A percentile compares a stretch with the other conserved stretches of the same genome.
Conservation (phyloP, 164 flowering plant genomes). For the Vitis labrusca region DNA sequence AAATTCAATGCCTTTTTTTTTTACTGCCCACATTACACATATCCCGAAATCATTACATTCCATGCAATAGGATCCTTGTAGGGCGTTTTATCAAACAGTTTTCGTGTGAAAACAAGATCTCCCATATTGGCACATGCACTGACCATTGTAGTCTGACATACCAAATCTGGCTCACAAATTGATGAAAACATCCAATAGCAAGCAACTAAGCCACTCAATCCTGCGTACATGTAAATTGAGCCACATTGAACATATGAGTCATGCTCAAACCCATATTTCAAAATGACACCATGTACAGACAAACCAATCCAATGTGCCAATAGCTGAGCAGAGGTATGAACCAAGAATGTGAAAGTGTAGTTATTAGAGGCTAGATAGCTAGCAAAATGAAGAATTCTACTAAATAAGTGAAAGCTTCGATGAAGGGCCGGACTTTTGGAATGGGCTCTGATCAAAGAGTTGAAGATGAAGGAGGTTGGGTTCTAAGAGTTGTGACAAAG, state of each 20-base stretch:
- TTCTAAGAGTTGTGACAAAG: conserved; percentile 2
- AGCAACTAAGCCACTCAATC: conserved; percentile 30
- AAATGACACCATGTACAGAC: too few relatives aligned
- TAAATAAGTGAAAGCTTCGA: conserved; percentile 33
- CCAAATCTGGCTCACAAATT: conserved; percentile 42
- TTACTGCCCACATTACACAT: conserved; percentile 40
- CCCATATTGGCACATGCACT: conserved; percentile 45
- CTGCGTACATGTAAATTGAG: too few relatives aligned
- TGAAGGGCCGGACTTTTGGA: conserved; percentile 42
- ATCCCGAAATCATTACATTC: conserved; percentile 55
- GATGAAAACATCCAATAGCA: conserved; percentile 24
- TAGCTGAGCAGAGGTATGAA: conserved; percentile 44
- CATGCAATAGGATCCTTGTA: too few relatives aligned
- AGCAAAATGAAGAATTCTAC: conserved; percentile 24
- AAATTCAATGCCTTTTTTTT: conserved; percentile 39
- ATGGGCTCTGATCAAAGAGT: conserved; percentile 55
- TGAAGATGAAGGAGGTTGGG: conserved; percentile 42
- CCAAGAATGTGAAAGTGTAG: conserved; percentile 53
- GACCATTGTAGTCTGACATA: conserved; percentile 49
- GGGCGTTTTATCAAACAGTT: neutral
- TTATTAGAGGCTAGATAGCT: conserved; percentile 36
- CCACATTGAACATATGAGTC: too few relatives aligned
- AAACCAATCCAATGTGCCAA: conserved; percentile 14
- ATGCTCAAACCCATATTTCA: too few relatives aligned
- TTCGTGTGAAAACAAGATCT: conserved; percentile 25